Evolutionary conservation across 2,329 filamentous ascomycete species (phyloP).

Genomic region (Penicillium fuscoglaucum): DNA sequence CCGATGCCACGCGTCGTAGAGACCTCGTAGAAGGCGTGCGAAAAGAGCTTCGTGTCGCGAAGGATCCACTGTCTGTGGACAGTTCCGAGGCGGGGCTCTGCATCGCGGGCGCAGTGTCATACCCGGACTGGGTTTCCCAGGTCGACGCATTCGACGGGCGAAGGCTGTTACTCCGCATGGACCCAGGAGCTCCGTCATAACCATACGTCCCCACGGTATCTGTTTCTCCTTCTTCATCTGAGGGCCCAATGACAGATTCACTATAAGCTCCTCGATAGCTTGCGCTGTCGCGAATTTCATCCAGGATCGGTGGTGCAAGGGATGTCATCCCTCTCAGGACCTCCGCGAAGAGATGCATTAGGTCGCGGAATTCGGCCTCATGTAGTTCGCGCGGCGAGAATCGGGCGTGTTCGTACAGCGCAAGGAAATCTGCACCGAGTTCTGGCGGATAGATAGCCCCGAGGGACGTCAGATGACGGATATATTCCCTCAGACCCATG

Average conservation of each 20-base stretch:
- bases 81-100: conserved; percentile 24
- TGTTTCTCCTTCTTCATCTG: conserved; percentile 43
- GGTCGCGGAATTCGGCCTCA: conserved; percentile 68
- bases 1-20: conserved; percentile 35
- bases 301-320: conserved; percentile 57
- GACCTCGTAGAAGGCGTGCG: conserved; percentile 41
- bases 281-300: conserved; percentile 31
- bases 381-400: conserved; percentile 72
- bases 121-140: conserved; percentile 33
- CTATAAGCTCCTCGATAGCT: conserved; percentile 27
- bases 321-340: conserved; percentile 74
- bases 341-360: conserved; percentile 84
- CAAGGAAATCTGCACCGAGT: conserved; percentile 63
- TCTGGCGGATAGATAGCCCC: conserved; percentile 59
- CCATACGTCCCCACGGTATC: conserved; percentile 34
- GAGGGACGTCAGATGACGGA: conserved; percentile 67
- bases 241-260: conserved; percentile 41
- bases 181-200: conserved; percentile 23
- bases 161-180: conserved; percentile 28
- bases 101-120: conserved; percentile 28
- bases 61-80: conserved; percentile 20
- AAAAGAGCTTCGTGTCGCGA: conserved; percentile 11
- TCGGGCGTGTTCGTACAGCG: conserved; percentile 77
- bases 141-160: conserved; percentile 31
- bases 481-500: conserved; percentile 78